Percentiles rank a stretch among this genome's conserved stretches.
Conservation (phyloP, 441 rosid species). For the Codiaeum variegatum region DNA sequence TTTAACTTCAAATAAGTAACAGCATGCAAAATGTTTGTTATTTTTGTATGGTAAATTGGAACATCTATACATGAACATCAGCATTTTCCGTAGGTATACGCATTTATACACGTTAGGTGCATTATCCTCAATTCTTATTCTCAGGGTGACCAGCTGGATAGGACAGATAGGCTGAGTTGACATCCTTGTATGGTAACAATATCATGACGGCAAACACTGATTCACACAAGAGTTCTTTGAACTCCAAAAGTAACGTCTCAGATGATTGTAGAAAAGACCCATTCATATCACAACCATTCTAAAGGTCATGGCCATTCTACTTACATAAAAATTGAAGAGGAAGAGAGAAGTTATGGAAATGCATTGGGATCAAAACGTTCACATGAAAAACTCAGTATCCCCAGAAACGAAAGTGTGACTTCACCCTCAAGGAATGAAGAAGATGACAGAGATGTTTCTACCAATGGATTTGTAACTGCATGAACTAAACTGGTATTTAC, state of each 20-base stretch:
- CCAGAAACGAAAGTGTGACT: slow-evolving; percentile 30
- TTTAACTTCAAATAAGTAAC: not conserved
- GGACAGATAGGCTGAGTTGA: slow-evolving; percentile 39
- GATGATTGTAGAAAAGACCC: slow-evolving; percentile 50
- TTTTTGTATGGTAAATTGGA: not conserved
- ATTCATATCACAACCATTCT: slow-evolving; percentile 25
- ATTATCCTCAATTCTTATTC: slow-evolving; percentile 21
- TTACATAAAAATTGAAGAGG: slow-evolving; percentile 39
- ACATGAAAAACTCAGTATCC: slow-evolving; percentile 49
- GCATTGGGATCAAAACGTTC: slow-evolving; percentile 54
- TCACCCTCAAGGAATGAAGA: slow-evolving; percentile 45
- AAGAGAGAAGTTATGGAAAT: slow-evolving; percentile 44
- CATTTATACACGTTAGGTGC: not conserved
- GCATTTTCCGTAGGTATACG: not conserved
- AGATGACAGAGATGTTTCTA: slow-evolving; percentile 39
- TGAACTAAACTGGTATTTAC: slow-evolving; percentile 71
- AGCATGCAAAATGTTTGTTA: not conserved
- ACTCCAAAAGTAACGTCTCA: slow-evolving; percentile 36
- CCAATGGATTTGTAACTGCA: slow-evolving; percentile 82
- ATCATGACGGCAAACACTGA: slow-evolving; percentile 35
- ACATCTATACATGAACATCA: not conserved
- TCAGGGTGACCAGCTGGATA: slow-evolving; percentile 49
- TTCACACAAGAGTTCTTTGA: slow-evolving; percentile 32
- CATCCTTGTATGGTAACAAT: slow-evolving; percentile 70
- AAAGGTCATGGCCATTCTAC: slow-evolving; percentile 28